Percentiles rank a stretch among this genome's conserved stretches.
Evolutionary conservation across 78 protist genomes (phyloP).

Genomic region (Dictyostelium capitatum): DNA sequence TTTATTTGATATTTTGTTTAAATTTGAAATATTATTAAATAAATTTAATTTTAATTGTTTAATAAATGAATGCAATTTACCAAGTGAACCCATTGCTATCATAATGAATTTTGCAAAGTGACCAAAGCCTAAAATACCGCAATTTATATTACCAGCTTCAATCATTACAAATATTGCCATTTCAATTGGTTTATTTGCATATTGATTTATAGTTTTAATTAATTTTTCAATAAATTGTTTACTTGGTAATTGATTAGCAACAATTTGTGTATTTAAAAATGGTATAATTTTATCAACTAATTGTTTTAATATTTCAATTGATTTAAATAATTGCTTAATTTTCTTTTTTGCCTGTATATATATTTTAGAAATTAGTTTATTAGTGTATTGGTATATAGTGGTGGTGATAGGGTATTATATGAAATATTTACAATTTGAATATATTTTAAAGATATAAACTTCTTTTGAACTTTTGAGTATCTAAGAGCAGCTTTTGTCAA

Average conservation of each 20-base stretch:
- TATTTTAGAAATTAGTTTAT: background rate
- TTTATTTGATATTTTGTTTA: background rate
- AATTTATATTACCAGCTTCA: constrained; percentile 16
- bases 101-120: constrained; percentile 2
- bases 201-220: background rate
- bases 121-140: constrained; percentile 4
- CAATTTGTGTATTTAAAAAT: background rate
- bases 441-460: constrained; percentile 15
- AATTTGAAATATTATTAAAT: background rate
- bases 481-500: background rate
- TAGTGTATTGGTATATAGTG: too few relatives aligned
- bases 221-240: background rate
- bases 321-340: background rate
- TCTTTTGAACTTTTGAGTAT: constrained; percentile 16
- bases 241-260: background rate
- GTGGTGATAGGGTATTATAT: too few relatives aligned
- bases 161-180: constrained; percentile 1
- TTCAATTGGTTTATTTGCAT: background rate
- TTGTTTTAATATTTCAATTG: constrained; percentile 6
- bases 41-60: background rate
- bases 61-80: constrained; percentile 3
- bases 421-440: background rate
- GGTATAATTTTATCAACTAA: background rate
- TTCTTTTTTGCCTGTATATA: background rate
- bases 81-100: background rate